Percentiles rank a stretch among this genome's conserved stretches.
These are phyloP conservation scores for Oryza glumipatula DNA, from an alignment of 176 grass and related monocot genomes.

Conservation along the genomic window DNA sequence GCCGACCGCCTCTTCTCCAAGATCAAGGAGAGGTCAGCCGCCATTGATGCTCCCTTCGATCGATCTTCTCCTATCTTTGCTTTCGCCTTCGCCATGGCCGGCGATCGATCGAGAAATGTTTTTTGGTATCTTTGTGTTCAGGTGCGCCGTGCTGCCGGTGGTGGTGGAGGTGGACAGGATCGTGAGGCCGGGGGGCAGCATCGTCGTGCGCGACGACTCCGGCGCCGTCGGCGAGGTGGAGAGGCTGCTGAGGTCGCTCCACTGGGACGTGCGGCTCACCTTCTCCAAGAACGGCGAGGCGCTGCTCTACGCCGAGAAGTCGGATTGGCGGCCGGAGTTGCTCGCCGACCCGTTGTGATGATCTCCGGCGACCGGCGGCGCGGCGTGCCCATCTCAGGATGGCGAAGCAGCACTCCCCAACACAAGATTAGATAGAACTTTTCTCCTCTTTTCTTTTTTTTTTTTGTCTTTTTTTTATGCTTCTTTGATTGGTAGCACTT, in stretches of 20 bases:
- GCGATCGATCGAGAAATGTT: neutral
- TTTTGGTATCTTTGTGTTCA: constrained; percentile 1
- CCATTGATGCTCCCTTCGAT: no score
- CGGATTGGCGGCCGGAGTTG: constrained; percentile 77
- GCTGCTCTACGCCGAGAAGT: constrained; percentile 74
- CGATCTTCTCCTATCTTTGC: no score
- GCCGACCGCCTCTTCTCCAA: constrained; percentile 86
- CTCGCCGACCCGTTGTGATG: constrained; percentile 38
- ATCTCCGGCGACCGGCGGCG: neutral
- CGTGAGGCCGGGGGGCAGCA: constrained; percentile 76
- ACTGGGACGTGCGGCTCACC: constrained; percentile 73
- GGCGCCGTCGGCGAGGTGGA: constrained; percentile 59
- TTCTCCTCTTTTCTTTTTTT: neutral
- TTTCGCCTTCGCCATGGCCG: no score
- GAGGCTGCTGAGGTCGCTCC: constrained; percentile 74
- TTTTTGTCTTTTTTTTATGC: neutral
- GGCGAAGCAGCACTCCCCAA: constrained; percentile 22
- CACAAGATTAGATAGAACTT: constrained; percentile 27
- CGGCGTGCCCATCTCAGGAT: neutral
- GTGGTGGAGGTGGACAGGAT: constrained; percentile 89
- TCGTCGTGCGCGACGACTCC: constrained; percentile 79
- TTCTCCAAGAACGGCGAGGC: constrained; percentile 76
- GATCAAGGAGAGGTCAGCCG: constrained; percentile 76
- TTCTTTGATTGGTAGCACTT: constrained; percentile 7
- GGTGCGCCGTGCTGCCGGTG: constrained; percentile 70